phyloP scores from a whole-genome alignment of 2,329 filamentous ascomycete species.

The Neocatenulostroma microsporum region DNA sequence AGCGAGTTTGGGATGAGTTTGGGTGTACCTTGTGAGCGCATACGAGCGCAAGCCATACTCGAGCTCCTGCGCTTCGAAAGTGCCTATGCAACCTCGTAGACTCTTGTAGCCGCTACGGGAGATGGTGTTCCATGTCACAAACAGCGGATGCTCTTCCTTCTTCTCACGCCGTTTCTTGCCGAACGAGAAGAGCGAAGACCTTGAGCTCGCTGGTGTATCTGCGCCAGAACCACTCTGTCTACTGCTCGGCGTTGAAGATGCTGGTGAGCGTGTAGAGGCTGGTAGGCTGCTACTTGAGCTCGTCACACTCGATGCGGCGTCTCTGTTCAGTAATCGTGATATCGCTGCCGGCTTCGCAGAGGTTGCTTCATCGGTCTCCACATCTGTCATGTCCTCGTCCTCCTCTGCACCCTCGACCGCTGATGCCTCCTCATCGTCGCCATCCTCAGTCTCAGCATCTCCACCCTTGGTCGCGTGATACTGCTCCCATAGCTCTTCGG shows the following conservation, averaged over 20 bases:
- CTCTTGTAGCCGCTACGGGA: conserved; percentile 53
- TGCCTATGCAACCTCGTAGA: conserved; percentile 92
- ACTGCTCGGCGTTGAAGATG: conserved; percentile 11
- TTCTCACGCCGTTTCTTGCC: conserved; percentile 15
- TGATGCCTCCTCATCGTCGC: conserved; percentile 15
- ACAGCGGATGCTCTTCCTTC: conserved; percentile 57
- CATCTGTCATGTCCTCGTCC: conserved; percentile 22
- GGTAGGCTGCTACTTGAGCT: conserved; percentile 26
- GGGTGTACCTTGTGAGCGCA: conserved; percentile 64
- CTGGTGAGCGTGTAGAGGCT: conserved; percentile 14
- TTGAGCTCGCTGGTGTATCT: conserved; percentile 32
- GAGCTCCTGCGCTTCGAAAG: conserved; percentile 72
- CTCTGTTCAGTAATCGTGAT: conserved; percentile 33
- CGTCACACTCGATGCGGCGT: conserved; percentile 15
- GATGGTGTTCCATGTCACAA: conserved; percentile 88
- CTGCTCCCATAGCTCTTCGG: conserved; percentile 61
- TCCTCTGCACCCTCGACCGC: conserved; percentile 19
- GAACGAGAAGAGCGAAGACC: conserved; percentile 36
- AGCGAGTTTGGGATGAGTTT: background rate
- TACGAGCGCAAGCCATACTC: conserved; percentile 67
- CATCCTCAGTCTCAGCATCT: conserved; percentile 32
- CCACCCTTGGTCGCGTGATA: conserved; percentile 38
- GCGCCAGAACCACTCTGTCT: conserved; percentile 14
- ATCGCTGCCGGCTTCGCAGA: conserved; percentile 35
- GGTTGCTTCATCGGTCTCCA: conserved; percentile 16